Evolutionary conservation across 306 rosid species (phyloP).

Genomic region (Hippophae gyantsensis): DNA sequence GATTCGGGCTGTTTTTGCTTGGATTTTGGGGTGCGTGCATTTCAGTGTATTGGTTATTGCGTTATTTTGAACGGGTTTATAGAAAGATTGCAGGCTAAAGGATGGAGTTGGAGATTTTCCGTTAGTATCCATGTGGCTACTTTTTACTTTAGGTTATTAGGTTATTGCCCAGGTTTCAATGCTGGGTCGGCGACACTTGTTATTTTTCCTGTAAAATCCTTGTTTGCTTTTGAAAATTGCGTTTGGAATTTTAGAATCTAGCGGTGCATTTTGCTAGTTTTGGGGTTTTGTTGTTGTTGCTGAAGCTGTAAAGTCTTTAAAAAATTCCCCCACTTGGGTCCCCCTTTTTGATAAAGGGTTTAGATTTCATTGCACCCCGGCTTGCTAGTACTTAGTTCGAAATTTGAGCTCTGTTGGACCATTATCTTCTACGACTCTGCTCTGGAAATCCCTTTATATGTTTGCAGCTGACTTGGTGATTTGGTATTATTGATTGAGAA

Average conservation of each 20-base stretch:
- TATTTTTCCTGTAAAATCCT: conserved; percentile 1
- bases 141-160: conserved; percentile 6
- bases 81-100: conserved; percentile 10
- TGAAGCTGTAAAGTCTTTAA: conserved; percentile 7
- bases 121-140: conserved; percentile 13
- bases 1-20: conserved; percentile 16
- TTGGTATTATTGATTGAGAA: conserved; percentile 19
- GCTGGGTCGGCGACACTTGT: conserved; percentile 18
- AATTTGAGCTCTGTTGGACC: conserved; percentile 18
- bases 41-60: conserved; percentile 13
- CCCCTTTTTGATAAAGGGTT: neutral
- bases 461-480: conserved; percentile 13
- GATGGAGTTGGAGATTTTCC: conserved; percentile 18
- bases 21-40: conserved; percentile 14
- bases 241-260: conserved; percentile 15
- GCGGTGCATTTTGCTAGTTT: conserved; percentile 16
- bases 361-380: conserved; percentile 11
- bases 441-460: neutral
- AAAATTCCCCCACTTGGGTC: no score
- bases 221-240: conserved; percentile 7
- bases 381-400: conserved; percentile 19
- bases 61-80: conserved; percentile 12
- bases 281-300: conserved; percentile 16
- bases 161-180: conserved; percentile 9
- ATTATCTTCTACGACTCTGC: conserved; percentile 1